A percentile compares a stretch with the other conserved stretches of the same genome.
Evolutionary conservation across 441 rosid genomes (phyloP).

Genomic region (Manihot esculenta): DNA sequence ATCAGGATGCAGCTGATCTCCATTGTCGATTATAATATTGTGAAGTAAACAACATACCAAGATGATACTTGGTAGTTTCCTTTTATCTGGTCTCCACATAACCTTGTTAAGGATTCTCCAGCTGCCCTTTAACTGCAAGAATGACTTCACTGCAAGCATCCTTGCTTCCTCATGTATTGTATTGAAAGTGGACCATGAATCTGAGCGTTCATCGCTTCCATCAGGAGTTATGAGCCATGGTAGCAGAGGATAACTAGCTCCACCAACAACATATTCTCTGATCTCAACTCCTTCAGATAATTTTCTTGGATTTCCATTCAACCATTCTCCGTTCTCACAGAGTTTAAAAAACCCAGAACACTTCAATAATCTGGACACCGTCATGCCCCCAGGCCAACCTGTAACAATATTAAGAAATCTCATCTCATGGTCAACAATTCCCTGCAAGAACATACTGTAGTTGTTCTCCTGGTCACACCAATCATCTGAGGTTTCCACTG

Average conservation of each 20-base stretch:
- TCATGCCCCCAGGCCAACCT: slow-evolving; percentile 95
- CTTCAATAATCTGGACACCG: slow-evolving; percentile 62
- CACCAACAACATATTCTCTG: slow-evolving; percentile 79
- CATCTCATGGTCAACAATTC: slow-evolving; percentile 82
- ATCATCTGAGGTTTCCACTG: slow-evolving; percentile 91
- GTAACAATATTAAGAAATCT: slow-evolving; percentile 86
- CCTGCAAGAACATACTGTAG: slow-evolving; percentile 87
- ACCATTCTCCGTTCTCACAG: slow-evolving; percentile 56
- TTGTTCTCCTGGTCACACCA: slow-evolving; percentile 93
- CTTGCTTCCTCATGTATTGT: slow-evolving; percentile 60
- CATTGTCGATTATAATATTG: slow-evolving; percentile 72
- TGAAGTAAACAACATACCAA: slow-evolving; percentile 83
- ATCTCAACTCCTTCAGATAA: slow-evolving; percentile 37
- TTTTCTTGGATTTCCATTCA: slow-evolving; percentile 55
- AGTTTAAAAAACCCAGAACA: slow-evolving; percentile 79
- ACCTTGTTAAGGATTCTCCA: slow-evolving; percentile 95
- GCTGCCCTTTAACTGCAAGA: slow-evolving; percentile 79
- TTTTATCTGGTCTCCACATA: slow-evolving; percentile 96
- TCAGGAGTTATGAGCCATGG: slow-evolving; percentile 91
- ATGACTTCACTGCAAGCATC: slow-evolving; percentile 63
- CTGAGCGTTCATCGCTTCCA: slow-evolving; percentile 33
- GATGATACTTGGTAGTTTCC: slow-evolving; percentile 85
- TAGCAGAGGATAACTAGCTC: slow-evolving; percentile 66
- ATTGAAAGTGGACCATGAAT: slow-evolving; percentile 45
- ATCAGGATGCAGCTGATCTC: slow-evolving; percentile 69